Base-by-base conservation (phyloP, 768 basidiomycete genomes). In the Lentinula aciculospora region DNA sequence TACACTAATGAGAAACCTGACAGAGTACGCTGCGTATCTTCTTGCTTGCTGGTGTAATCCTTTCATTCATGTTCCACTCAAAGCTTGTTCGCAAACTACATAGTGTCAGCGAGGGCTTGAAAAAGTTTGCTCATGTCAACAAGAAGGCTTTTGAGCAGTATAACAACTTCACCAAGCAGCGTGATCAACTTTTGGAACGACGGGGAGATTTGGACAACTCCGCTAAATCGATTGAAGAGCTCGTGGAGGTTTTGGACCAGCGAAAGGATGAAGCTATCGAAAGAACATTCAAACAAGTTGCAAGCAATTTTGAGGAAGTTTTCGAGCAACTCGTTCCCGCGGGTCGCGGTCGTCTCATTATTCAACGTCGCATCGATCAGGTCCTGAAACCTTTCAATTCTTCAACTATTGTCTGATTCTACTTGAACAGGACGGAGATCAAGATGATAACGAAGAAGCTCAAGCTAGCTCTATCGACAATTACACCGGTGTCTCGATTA, bases 111-210 rank as follows among this genome's bases (percentile, higher is more conserved):
- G 95, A 98, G 66, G 83, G 85, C 27, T 76, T 99, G 64, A 96
- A 97, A 71, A 96, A 94, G 70, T 99, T 95, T 66, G 92, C 94
- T 0, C 94, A 98, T 67, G 96, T 98, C 61, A 99, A 99, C 78
- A 99, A 99, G 79, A 98, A 98, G 67, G 97, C 96, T 1, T 96
- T 96, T 67, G 97, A 99, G 69, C 96, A 98, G 69, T 98, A 97
- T 76, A 92, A 83, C 69, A 95, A 93, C 68, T 98, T 98, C 70
- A 97, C 95, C 7, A 98, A 96, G 68, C 96, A 98, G 69, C 88
- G 95, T 1, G 95, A 98, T 67, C 89, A 94, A 64, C 82, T 98
- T 3, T 70, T 90, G 42, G 80, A 86, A 59, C 88, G 97, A 3
- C 83, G 94, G 8, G 89, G 92, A 62, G 97, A 98, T 68, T 78